A percentile compares a stretch with the other conserved stretches of the same genome.
Conservation (phyloP, 225 moss, liverwort and hornwort genomes). For the Sphagnum contortum region DNA sequence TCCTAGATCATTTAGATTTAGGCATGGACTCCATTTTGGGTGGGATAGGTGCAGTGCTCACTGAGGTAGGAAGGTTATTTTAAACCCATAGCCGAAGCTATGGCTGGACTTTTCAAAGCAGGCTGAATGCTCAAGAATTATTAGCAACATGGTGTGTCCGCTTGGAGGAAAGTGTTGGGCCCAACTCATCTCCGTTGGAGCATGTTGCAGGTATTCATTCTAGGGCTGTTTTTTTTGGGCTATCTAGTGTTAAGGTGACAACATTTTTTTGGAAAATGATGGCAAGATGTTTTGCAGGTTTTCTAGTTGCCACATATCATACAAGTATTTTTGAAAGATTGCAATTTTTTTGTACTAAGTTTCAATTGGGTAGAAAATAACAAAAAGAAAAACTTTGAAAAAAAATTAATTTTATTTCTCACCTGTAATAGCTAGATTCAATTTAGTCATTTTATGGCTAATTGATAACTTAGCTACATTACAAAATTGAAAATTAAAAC, state of each 20-base stretch:
- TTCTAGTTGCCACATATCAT: too few species aligned
- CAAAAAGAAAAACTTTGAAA: too few species aligned
- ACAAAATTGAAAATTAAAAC: too few species aligned
- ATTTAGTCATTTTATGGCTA: too few species aligned
- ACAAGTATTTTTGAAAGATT: too few species aligned
- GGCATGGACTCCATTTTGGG: background rate
- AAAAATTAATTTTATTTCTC: too few species aligned
- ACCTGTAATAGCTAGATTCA: too few species aligned
- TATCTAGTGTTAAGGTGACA: background rate
- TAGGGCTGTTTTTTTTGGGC: background rate
- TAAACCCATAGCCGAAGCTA: background rate
- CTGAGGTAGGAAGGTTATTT: background rate
- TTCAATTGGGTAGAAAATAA: too few species aligned
- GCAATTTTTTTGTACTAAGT: too few species aligned
- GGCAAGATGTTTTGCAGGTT: too few species aligned
- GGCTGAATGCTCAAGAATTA: background rate
- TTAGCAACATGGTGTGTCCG: background rate
- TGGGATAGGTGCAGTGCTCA: background rate
- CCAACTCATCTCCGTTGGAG: background rate
- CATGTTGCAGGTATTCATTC: background rate
- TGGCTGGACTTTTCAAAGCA: background rate
- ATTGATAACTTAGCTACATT: too few species aligned
- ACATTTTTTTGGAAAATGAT: too few species aligned
- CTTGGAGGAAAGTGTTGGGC: background rate
- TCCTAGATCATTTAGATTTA: background rate